These are phyloP conservation scores for Xylaria sp. DNA, from an alignment of 2,329 filamentous ascomycete species.

Conservation along the genomic window DNA sequence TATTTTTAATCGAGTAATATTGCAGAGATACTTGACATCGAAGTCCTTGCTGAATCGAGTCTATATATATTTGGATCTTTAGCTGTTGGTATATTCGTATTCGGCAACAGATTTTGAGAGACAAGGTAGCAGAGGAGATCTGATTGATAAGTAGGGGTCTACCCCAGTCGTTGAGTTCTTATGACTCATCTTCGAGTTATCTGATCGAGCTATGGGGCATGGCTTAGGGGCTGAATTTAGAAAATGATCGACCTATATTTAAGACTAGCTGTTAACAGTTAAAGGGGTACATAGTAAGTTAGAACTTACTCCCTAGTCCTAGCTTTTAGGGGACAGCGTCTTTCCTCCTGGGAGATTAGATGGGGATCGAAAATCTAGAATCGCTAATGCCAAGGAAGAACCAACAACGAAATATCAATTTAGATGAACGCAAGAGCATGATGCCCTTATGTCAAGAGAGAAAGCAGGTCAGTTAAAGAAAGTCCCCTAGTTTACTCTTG, in stretches of 20 bases:
- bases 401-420: too few species aligned
- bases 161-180: not conserved
- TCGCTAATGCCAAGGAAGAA: too few species aligned
- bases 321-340: too few species aligned
- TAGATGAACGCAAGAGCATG: too few species aligned
- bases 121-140: not conserved
- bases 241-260: not conserved
- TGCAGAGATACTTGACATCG: not conserved
- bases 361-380: too few species aligned
- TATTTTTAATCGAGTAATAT: not conserved
- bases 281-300: too few species aligned
- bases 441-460: too few species aligned
- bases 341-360: too few species aligned
- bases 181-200: not conserved
- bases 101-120: not conserved
- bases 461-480: too few species aligned
- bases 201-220: not conserved
- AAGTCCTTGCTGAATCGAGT: not conserved
- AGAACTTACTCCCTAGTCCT: too few species aligned
- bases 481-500: too few species aligned
- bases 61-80: conserved; percentile 5
- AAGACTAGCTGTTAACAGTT: too few species aligned
- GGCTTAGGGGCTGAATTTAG: not conserved
- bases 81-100: not conserved
- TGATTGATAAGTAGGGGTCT: conserved; percentile 21